phyloP scores from a whole-genome alignment of 345 rosid genomes.

The Sisymbrium irio region DNA sequence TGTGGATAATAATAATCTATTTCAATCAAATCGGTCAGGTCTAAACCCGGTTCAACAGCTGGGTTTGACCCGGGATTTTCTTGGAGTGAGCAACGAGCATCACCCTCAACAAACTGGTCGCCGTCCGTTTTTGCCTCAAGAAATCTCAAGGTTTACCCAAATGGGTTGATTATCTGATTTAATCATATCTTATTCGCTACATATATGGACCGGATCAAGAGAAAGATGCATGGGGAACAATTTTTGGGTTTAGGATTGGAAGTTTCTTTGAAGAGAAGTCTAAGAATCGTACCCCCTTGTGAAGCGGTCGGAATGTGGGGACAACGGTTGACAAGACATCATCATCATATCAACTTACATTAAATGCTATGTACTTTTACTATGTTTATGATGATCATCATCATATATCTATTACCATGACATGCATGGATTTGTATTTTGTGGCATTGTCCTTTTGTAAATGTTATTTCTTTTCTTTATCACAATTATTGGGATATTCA shows the following conservation, averaged over 20 bases:
- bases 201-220: background rate
- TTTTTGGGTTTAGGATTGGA: conserved; percentile 30
- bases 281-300: conserved; percentile 27
- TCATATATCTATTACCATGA: background rate
- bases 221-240: background rate
- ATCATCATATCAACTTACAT: conserved; percentile 9
- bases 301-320: conserved; percentile 30
- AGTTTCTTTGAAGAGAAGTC: conserved; percentile 41
- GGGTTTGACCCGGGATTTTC: conserved; percentile 73
- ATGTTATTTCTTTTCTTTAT: conserved; percentile 11
- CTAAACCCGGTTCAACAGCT: conserved; percentile 42
- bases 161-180: conserved; percentile 33
- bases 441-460: conserved; percentile 27
- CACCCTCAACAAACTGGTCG: conserved; percentile 38
- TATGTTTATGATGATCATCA: conserved; percentile 10
- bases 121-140: conserved; percentile 54
- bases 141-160: conserved; percentile 72
- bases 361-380: conserved; percentile 21
- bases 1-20: conserved; percentile 20
- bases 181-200: background rate
- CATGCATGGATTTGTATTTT: conserved; percentile 31
- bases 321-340: conserved; percentile 32
- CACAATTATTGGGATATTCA: background rate
- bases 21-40: conserved; percentile 28
- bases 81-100: conserved; percentile 62